phyloP scores from a whole-genome alignment of 1,284 basidiomycete species.

The Leccinum subrobustum region DNA sequence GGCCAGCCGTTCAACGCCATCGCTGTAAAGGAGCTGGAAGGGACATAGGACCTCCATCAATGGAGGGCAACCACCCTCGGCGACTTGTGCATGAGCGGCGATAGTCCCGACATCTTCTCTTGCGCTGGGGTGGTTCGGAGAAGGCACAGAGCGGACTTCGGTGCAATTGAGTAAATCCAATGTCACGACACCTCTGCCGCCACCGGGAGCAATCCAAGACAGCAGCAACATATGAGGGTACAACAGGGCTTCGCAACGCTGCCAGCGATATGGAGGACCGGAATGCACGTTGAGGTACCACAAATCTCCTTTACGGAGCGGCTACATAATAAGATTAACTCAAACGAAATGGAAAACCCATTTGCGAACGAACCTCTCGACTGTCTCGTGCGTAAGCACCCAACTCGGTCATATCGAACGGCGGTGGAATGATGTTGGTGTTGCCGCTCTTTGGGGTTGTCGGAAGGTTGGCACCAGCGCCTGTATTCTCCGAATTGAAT shows the following conservation, averaged over 20 bases:
- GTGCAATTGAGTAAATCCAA: slow-evolving; percentile 76
- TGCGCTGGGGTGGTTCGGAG: slow-evolving; percentile 73
- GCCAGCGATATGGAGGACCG: slow-evolving; percentile 76
- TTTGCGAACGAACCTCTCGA: slow-evolving; percentile 42
- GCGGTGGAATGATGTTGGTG: slow-evolving; percentile 40
- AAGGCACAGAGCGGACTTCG: slow-evolving; percentile 77
- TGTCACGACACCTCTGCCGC: slow-evolving; percentile 77
- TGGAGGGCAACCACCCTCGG: slow-evolving; percentile 43
- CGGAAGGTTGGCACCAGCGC: slow-evolving; percentile 16
- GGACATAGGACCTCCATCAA: slow-evolving; percentile 76
- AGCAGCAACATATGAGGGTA: slow-evolving; percentile 79
- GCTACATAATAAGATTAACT: slow-evolving; percentile 45
- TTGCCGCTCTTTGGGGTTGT: slow-evolving; percentile 31
- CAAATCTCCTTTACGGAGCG: slow-evolving; percentile 75
- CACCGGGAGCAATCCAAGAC: slow-evolving; percentile 78
- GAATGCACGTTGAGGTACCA: slow-evolving; percentile 92
- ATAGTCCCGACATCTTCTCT: slow-evolving; percentile 82
- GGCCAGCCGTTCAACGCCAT: slow-evolving; percentile 82
- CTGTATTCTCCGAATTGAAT: slow-evolving; percentile 12
- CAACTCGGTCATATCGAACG: slow-evolving; percentile 47
- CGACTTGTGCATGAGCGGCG: slow-evolving; percentile 64
- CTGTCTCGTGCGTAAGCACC: slow-evolving; percentile 42
- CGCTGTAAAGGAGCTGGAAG: slow-evolving; percentile 84
- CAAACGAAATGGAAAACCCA: slow-evolving; percentile 31
- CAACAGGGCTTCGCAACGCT: slow-evolving; percentile 79